Evolutionary conservation across 2,329 filamentous ascomycete genomes (phyloP), one percentile per base, ranked within the genome.

Genomic region (Pyrenochaeta sp.): DNA sequence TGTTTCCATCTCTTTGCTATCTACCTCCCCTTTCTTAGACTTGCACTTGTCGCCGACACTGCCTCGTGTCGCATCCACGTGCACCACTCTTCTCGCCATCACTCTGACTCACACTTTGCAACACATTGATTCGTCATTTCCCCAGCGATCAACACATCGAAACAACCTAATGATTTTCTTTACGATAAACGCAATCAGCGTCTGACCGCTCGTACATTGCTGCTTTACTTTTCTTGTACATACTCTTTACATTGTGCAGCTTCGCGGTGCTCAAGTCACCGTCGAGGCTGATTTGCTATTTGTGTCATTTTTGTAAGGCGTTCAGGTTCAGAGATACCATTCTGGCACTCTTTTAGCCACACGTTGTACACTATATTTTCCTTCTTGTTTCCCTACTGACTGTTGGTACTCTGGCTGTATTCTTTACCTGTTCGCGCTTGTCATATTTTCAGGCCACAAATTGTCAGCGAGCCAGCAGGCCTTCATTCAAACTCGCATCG

Each of bases 341-440:
- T 72, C 68, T 62, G 68, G 68, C 69, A 63, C 63, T 73, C 68
- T 48, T 66, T 63, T 42, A 45, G 59, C 67, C 64, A 60, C 53
- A 60, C 53, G 23, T 73, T 72, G 69, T 74, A 74, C 64, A 49
- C 68, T 67, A 70, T 49, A 40, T 51, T 51, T 53, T 51, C 27
- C 51, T 54, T 49, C 30, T 30, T 31, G 55, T 32, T 47, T 46
- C 29, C 17, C 31, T 36, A 17, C 37, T 37, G 30, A 23, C 40
- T 42, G 21, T 17, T 40, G 14, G 32, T n/a, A 43, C 32, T 54
- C n/a, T 18, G 31, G 29, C 37, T 44, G 33, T 52, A 31, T 37
- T 49, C 47, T 50, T 58, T 41, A 45, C 51, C 21, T 36, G 10
- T 51, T 35, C 27, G 5, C 37, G 32, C 27, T 31, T 37, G 54